phyloP scores from a whole-genome alignment of 2,329 filamentous ascomycete genomes.

The Botrytis cinerea region DNA sequence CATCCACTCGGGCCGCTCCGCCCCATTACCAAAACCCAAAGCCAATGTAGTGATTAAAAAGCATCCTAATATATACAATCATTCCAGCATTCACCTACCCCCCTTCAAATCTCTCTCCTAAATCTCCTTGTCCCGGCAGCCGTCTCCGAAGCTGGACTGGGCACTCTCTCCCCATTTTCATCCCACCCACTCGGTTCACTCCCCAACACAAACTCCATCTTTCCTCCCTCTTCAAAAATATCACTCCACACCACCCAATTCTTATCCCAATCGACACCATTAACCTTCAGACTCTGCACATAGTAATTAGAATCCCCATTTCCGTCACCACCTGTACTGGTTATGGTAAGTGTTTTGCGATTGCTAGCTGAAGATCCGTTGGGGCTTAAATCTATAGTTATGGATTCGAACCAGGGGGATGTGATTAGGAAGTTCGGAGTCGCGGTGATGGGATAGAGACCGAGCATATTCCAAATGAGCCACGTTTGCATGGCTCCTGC shows the following conservation, averaged over 20 bases:
- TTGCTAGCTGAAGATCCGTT: not conserved
- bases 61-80: not conserved
- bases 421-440: conserved; percentile 67
- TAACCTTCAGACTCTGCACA: conserved; percentile 66
- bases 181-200: conserved; percentile 50
- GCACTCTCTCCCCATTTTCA: conserved; percentile 50
- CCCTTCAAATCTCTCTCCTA: not conserved
- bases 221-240: conserved; percentile 63
- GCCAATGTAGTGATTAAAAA: not conserved
- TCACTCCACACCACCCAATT: conserved; percentile 67
- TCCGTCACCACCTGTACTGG: conserved; percentile 48
- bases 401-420: conserved; percentile 61
- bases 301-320: conserved; percentile 51
- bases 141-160: conserved; percentile 55
- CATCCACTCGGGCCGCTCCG: not conserved
- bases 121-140: not conserved
- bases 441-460: conserved; percentile 66
- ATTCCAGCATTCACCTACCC: not conserved
- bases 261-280: conserved; percentile 62
- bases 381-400: conserved; percentile 49
- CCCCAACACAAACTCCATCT: conserved; percentile 64
- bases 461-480: conserved; percentile 59
- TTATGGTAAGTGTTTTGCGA: conserved; percentile 56
- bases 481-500: conserved; percentile 73
- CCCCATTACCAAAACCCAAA: not conserved